phyloP scores from a whole-genome alignment of 805 yeast species.

The Saccharomyces jurei region DNA sequence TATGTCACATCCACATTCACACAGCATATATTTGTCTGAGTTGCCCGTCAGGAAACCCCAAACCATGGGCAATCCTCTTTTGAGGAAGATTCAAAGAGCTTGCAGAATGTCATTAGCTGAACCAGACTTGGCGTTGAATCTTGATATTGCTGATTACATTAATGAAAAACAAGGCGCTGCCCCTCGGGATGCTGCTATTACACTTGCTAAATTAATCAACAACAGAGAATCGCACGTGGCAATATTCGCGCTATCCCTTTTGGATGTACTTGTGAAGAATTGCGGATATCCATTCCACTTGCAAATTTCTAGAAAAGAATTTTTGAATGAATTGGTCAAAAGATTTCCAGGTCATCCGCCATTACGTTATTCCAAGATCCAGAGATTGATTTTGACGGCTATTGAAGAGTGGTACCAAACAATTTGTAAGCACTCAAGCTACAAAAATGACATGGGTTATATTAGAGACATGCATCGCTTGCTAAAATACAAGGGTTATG shows the following conservation, averaged over 20 bases:
- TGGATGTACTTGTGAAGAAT: constrained; percentile 87
- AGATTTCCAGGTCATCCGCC: constrained; percentile 93
- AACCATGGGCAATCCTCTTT: constrained; percentile 25
- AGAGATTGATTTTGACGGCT: constrained; percentile 72
- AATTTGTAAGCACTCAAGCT: constrained; percentile 75
- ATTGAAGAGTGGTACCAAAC: constrained; percentile 96
- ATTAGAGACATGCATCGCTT: constrained; percentile 92
- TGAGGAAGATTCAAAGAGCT: constrained; percentile 53
- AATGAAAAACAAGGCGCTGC: constrained; percentile 85
- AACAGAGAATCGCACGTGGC: constrained; percentile 73
- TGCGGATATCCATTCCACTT: constrained; percentile 96
- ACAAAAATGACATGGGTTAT: constrained; percentile 83
- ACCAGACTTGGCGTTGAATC: constrained; percentile 76
- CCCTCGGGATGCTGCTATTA: constrained; percentile 86
- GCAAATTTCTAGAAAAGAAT: constrained; percentile 88
- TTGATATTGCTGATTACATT: constrained; percentile 86
- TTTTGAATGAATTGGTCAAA: constrained; percentile 81
- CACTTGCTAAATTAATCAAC: constrained; percentile 72
- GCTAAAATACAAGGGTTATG: constrained; percentile 77
- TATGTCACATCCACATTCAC: constrained; percentile 3
- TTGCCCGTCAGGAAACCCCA: constrained; percentile 21
- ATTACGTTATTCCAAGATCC: constrained; percentile 66
- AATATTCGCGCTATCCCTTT: constrained; percentile 65
- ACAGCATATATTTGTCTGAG: constrained; percentile 20
- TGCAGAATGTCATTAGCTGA: constrained; percentile 71